Conservation (phyloP, 192 early-diverging fungal species). For the Rhizoclosmatium sp. region DNA sequence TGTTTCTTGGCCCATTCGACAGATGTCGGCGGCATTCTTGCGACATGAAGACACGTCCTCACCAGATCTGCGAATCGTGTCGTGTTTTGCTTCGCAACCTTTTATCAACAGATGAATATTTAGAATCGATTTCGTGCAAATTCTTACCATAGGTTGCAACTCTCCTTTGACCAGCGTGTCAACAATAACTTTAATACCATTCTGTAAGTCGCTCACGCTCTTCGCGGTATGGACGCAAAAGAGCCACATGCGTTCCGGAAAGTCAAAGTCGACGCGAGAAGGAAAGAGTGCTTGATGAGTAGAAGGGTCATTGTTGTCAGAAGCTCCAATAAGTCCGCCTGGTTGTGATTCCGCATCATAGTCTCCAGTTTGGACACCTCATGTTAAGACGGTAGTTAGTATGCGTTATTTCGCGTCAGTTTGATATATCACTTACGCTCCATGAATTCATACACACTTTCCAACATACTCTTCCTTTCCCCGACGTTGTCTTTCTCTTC, state of each 20-base stretch:
- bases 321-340: no score
- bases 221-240: not conserved
- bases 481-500: no score
- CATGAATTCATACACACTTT: no score
- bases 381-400: no score
- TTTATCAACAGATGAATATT: not conserved
- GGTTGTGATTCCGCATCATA: no score
- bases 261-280: not conserved
- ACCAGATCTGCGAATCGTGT: not conserved
- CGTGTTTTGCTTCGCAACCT: not conserved
- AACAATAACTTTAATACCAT: not conserved
- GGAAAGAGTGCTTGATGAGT: not conserved
- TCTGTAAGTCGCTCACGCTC: not conserved
- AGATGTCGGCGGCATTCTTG: not conserved
- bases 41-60: not conserved
- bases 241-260: not conserved
- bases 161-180: not conserved
- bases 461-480: no score
- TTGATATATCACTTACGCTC: no score
- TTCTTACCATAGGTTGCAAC: not conserved
- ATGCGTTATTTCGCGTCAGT: no score
- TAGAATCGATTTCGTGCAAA: not conserved
- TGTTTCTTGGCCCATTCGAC: not conserved
- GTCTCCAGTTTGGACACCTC: no score
- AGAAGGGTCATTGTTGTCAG: no score